A percentile compares a stretch with the other conserved stretches of the same genome.
Evolutionary conservation across 139 green algal genomes (phyloP).

Genomic region (Chara braunii): DNA sequence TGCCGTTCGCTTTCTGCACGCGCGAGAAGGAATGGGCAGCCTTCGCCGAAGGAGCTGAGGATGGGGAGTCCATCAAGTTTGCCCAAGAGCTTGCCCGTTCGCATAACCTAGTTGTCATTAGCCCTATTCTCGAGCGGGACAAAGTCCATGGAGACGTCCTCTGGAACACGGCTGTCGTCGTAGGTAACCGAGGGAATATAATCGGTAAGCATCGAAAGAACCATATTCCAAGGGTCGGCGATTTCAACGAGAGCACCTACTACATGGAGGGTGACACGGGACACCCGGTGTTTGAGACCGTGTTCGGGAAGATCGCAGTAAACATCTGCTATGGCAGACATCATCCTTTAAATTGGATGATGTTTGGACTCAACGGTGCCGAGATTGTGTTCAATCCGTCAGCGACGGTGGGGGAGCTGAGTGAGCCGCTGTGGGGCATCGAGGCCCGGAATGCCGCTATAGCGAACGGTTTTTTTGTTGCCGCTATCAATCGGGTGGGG

Average conservation of each 20-base stretch:
- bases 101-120: slow-evolving; percentile 81
- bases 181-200: slow-evolving; percentile 67
- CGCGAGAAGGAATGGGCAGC: slow-evolving; percentile 84
- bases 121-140: slow-evolving; percentile 68
- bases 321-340: slow-evolving; percentile 99
- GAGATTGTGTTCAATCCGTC: slow-evolving; percentile 97
- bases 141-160: slow-evolving; percentile 71
- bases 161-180: slow-evolving; percentile 98
- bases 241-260: slow-evolving; percentile 97
- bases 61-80: slow-evolving; percentile 42
- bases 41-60: slow-evolving; percentile 75
- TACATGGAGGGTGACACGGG: slow-evolving; percentile 96
- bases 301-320: slow-evolving; percentile 76
- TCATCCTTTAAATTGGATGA: slow-evolving; percentile 93
- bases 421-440: background rate
- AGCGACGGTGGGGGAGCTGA: slow-evolving; percentile 82
- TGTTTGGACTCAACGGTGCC: slow-evolving; percentile 90
- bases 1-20: slow-evolving; percentile 96
- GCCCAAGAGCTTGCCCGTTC: slow-evolving; percentile 49
- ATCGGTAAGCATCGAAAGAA: slow-evolving; percentile 64
- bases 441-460: slow-evolving; percentile 81
- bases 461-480: slow-evolving; percentile 69
- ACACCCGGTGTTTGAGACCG: slow-evolving; percentile 84
- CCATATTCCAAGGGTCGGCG: slow-evolving; percentile 92
- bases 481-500: slow-evolving; percentile 85